Conservation (phyloP, 768 basidiomycete genomes). For the Suillus plorans region DNA sequence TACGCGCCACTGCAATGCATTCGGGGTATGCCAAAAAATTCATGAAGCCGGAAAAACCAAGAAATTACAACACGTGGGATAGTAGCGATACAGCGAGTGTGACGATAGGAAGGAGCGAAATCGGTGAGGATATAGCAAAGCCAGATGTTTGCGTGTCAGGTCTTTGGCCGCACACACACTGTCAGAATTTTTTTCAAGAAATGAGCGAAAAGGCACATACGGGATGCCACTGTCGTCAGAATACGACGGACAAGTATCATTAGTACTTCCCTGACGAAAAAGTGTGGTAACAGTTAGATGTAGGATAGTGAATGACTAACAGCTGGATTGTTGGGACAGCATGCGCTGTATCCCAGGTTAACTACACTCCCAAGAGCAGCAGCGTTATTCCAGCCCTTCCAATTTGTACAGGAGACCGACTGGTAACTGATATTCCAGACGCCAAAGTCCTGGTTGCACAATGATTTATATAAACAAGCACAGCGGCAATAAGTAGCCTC, state of each 20-base stretch:
- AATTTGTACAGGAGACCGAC: constrained; percentile 60
- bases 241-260: constrained; percentile 65
- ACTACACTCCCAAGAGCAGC: constrained; percentile 69
- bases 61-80: not conserved
- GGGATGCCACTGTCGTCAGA: constrained; percentile 65
- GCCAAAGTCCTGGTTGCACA: constrained; percentile 66
- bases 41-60: not conserved
- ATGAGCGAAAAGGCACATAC: constrained; percentile 39
- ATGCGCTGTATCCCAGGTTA: constrained; percentile 55
- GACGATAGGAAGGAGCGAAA: not conserved
- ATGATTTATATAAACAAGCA: not conserved
- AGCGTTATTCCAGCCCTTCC: constrained; percentile 60
- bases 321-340: constrained; percentile 71
- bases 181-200: not conserved
- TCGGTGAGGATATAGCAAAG: not conserved
- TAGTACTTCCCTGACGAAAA: constrained; percentile 37
- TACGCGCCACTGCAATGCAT: not conserved
- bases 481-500: constrained; percentile 12
- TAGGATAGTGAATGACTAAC: constrained; percentile 33
- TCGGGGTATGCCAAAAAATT: not conserved
- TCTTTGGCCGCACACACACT: not conserved
- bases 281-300: not conserved
- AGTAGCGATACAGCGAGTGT: not conserved
- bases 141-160: constrained; percentile 2
- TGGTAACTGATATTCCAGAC: constrained; percentile 82